Conservation (phyloP, 441 rosid species). For the Breynia disticha region DNA sequence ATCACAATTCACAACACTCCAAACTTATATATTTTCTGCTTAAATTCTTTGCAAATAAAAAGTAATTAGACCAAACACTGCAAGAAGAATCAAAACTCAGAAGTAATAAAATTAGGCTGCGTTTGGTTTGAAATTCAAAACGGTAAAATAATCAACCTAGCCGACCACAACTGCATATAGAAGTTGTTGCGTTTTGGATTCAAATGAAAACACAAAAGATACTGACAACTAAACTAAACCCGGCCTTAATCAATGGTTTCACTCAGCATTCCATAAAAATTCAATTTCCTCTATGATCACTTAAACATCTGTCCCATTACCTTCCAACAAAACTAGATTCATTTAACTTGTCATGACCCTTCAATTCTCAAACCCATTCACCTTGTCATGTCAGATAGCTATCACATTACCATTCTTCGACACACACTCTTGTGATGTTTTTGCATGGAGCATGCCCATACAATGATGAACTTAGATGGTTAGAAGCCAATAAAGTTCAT, state of each 20-base stretch:
- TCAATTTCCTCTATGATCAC: slow-evolving; percentile 5
- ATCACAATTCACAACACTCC: not conserved
- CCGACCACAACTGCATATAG: too few species aligned
- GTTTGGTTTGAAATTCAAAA: too few species aligned
- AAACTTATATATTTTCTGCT: too few species aligned
- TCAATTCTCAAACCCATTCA: slow-evolving; percentile 33
- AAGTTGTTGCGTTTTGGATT: too few species aligned
- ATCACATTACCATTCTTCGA: slow-evolving; percentile 28
- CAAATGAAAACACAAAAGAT: too few species aligned
- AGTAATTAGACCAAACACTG: not conserved
- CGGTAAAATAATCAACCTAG: too few species aligned
- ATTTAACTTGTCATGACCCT: slow-evolving; percentile 26
- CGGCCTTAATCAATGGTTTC: not conserved
- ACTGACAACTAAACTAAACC: too few species aligned
- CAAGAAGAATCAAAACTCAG: not conserved
- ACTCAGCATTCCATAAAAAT: slow-evolving; percentile 8
- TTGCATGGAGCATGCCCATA: slow-evolving; percentile 25
- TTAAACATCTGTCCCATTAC: slow-evolving; percentile 18
- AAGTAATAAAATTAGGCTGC: too few species aligned
- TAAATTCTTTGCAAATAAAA: too few species aligned
- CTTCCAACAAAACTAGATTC: slow-evolving; percentile 17
- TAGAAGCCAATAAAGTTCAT: slow-evolving; percentile 21
- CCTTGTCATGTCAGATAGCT: slow-evolving; percentile 26
- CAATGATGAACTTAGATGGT: slow-evolving; percentile 25
- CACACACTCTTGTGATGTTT: slow-evolving; percentile 27